Evolutionary conservation across 2,329 filamentous ascomycete genomes (phyloP).

Genomic region (Xylariomycetidae sp.): DNA sequence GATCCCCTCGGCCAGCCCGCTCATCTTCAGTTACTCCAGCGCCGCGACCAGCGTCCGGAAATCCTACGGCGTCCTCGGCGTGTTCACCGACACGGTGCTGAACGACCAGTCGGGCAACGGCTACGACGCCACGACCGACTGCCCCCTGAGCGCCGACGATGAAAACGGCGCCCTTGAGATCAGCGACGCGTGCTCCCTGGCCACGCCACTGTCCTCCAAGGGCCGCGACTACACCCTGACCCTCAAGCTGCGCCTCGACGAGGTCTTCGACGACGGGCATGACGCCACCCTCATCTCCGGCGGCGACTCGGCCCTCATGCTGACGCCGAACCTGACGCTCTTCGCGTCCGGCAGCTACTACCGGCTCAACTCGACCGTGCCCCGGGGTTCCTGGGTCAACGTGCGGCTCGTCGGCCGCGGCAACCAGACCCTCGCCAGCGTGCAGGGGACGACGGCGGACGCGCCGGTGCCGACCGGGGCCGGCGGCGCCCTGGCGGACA

Average conservation of each 20-base stretch:
- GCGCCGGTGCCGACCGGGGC: slow-evolving; percentile 6
- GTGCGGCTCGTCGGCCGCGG: slow-evolving; percentile 26
- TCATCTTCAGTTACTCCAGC: slow-evolving; percentile 29
- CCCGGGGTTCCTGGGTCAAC: slow-evolving; percentile 23
- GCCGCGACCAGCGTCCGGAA: neutral
- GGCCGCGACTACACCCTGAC: slow-evolving; percentile 53
- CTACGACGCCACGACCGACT: slow-evolving; percentile 36
- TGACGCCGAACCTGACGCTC: slow-evolving; percentile 33
- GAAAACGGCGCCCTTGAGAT: slow-evolving; percentile 29
- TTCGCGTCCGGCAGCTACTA: slow-evolving; percentile 32
- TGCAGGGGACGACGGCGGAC: slow-evolving; percentile 8
- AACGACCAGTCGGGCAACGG: slow-evolving; percentile 33
- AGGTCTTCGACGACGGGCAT: slow-evolving; percentile 19
- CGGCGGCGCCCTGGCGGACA: slow-evolving; percentile 5
- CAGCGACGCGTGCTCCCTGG: slow-evolving; percentile 34
- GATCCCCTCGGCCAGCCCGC: slow-evolving; percentile 30
- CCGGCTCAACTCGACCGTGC: slow-evolving; percentile 29
- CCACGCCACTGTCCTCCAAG: slow-evolving; percentile 46
- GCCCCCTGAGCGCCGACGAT: slow-evolving; percentile 21
- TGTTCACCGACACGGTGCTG: slow-evolving; percentile 15
- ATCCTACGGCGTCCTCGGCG: slow-evolving; percentile 1
- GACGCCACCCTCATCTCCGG: slow-evolving; percentile 38
- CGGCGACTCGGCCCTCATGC: slow-evolving; percentile 37
- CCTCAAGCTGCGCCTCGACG: slow-evolving; percentile 33
- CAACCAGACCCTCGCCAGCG: slow-evolving; percentile 27